These are phyloP conservation scores for Inonotus hispidus DNA, from an alignment of 1,284 basidiomycete genomes.

Conservation along the genomic window DNA sequence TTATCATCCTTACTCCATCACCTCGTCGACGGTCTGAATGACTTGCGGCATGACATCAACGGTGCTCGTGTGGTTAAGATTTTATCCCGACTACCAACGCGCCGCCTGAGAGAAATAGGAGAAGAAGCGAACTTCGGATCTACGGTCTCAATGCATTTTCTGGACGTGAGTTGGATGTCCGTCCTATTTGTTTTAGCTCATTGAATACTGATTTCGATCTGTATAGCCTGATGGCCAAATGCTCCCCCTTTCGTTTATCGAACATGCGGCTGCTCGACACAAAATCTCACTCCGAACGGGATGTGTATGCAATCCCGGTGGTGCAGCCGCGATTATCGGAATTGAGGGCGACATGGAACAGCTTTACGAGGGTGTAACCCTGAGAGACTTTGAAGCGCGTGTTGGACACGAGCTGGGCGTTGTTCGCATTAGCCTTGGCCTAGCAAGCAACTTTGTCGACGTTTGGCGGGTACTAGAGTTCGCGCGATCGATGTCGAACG, in stretches of 20 bases:
- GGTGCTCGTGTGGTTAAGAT: conserved; percentile 57
- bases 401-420: conserved; percentile 69
- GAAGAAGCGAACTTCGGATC: conserved; percentile 65
- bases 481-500: conserved; percentile 42
- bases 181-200: background rate
- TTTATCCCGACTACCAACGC: conserved; percentile 49
- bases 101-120: conserved; percentile 50
- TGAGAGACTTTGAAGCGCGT: conserved; percentile 52
- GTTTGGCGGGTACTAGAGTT: conserved; percentile 64
- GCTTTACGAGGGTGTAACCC: conserved; percentile 53
- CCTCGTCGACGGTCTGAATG: conserved; percentile 48
- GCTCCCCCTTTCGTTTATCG: conserved; percentile 65
- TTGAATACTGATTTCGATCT: conserved; percentile 16
- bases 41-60: conserved; percentile 52
- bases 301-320: conserved; percentile 83
- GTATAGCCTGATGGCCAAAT: conserved; percentile 55
- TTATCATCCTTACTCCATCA: conserved; percentile 54
- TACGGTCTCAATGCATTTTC: conserved; percentile 56
- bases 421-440: conserved; percentile 67
- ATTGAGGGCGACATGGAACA: conserved; percentile 62
- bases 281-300: conserved; percentile 74
- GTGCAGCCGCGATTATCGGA: conserved; percentile 63
- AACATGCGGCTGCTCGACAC: conserved; percentile 55
- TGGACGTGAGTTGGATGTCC: conserved; percentile 44
- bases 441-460: conserved; percentile 70